Percentiles rank a stretch among this genome's conserved stretches.
phyloP scores from a whole-genome alignment of 2,329 filamentous ascomycete genomes.

The Xylariaceae sp. region DNA sequence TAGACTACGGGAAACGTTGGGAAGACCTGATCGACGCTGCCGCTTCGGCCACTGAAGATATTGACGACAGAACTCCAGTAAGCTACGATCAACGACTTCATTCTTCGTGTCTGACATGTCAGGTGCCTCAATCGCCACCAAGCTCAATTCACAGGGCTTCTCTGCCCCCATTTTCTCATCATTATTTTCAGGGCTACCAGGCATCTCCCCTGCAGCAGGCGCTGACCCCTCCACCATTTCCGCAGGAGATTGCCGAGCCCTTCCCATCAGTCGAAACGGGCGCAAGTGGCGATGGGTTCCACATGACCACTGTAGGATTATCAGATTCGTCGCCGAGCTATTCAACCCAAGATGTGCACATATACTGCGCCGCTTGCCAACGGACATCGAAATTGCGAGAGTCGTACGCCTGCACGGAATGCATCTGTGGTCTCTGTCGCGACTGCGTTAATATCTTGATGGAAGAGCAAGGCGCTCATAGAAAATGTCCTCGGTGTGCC shows the following conservation, averaged over 20 bases:
- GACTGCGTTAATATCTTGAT: constrained; percentile 80
- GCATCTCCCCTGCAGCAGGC: constrained; percentile 88
- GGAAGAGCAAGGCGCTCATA: constrained; percentile 67
- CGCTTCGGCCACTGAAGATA: constrained; percentile 83
- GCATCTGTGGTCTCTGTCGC: constrained; percentile 86
- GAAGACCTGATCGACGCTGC: constrained; percentile 92
- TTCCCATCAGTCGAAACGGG: constrained; percentile 86
- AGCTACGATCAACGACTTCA: constrained; percentile 39
- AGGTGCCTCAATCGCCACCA: constrained; percentile 62
- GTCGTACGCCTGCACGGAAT: constrained; percentile 92
- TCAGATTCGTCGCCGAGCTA: constrained; percentile 68
- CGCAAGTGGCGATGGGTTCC: constrained; percentile 65
- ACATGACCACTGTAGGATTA: constrained; percentile 61
- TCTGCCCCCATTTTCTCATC: constrained; percentile 56
- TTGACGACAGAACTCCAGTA: constrained; percentile 87
- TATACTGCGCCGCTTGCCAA: constrained; percentile 87
- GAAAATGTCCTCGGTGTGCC: constrained; percentile 73
- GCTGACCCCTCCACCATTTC: constrained; percentile 74
- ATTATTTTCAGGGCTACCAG: constrained; percentile 67
- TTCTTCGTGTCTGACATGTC: constrained; percentile 42
- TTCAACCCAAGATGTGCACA: constrained; percentile 71
- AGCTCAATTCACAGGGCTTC: constrained; percentile 59
- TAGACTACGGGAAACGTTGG: constrained; percentile 84
- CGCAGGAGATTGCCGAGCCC: constrained; percentile 64
- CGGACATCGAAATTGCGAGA: constrained; percentile 71